A percentile compares a stretch with the other conserved stretches of the same genome.
Conservation (phyloP, 78 protist species). For the Dictyostelium capitatum region DNA sequence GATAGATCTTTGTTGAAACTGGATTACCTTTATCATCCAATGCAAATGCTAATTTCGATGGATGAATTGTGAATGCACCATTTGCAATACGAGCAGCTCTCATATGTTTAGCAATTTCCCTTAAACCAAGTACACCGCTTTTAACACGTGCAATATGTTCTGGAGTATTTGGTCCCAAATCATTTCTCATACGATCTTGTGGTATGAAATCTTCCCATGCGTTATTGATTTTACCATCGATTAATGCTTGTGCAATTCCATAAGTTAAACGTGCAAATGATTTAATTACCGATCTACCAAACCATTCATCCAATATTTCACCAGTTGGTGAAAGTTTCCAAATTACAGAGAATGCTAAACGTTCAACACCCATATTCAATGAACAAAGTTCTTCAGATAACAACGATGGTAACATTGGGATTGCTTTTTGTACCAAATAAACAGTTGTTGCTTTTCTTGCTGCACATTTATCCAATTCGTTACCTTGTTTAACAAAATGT, state of each 20-base stretch:
- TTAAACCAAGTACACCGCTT: constrained; percentile 22
- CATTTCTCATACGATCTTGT: neutral
- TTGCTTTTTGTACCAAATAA: constrained; percentile 92
- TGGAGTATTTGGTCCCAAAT: constrained; percentile 47
- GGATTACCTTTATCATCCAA: constrained; percentile 85
- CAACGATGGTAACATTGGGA: constrained; percentile 95
- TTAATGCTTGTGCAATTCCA: constrained; percentile 86
- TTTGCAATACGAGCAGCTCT: constrained; percentile 47
- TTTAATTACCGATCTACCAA: constrained; percentile 93
- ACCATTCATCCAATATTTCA: constrained; percentile 74
- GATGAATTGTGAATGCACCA: constrained; percentile 84
- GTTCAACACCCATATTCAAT: constrained; percentile 92
- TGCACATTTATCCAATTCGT: constrained; percentile 91
- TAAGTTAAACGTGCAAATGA: constrained; percentile 93
- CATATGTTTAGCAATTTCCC: constrained; percentile 52
- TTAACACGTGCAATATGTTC: constrained; percentile 35
- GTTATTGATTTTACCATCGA: constrained; percentile 47
- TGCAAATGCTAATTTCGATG: constrained; percentile 82
- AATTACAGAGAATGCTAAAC: constrained; percentile 92
- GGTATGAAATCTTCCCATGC: constrained; percentile 41
- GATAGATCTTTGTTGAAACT: constrained; percentile 82
- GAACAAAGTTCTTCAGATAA: constrained; percentile 93
- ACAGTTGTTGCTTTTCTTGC: constrained; percentile 88
- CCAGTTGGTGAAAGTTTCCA: constrained; percentile 86
- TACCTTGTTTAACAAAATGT: constrained; percentile 84